Percentiles rank a stretch among this genome's conserved stretches.
Evolutionary conservation across 192 early-diverging fungal species (phyloP).

Genomic region (Funneliformis mosseae): DNA sequence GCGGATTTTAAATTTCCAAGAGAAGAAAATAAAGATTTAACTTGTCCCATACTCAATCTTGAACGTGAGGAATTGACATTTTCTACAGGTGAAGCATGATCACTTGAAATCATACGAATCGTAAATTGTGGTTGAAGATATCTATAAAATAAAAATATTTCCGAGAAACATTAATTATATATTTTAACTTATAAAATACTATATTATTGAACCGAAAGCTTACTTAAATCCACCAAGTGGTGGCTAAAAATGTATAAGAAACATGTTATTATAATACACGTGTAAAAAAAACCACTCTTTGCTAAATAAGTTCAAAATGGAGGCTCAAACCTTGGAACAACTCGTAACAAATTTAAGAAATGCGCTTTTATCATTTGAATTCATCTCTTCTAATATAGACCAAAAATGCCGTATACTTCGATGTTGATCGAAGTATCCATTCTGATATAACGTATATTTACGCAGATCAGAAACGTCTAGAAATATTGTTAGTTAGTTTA

Average conservation of each 20-base stretch:
- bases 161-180: no score
- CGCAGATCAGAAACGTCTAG: constrained; percentile 66
- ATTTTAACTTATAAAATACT: no score
- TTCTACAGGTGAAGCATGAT: not conserved
- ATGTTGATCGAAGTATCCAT: constrained; percentile 72
- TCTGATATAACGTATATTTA: constrained; percentile 63
- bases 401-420: constrained; percentile 70
- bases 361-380: constrained; percentile 59
- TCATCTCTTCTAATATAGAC: constrained; percentile 63
- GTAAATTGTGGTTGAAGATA: constrained; percentile 57
- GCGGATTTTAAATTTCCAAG: not conserved
- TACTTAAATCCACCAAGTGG: constrained; percentile 65
- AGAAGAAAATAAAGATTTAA: constrained; percentile 16
- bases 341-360: constrained; percentile 81
- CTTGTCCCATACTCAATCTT: not conserved
- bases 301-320: constrained; percentile 42
- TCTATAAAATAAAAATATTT: not conserved
- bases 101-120: constrained; percentile 48
- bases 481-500: constrained; percentile 36
- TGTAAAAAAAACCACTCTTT: not conserved
- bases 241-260: constrained; percentile 43
- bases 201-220: no score
- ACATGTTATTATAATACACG: not conserved
- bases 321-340: constrained; percentile 65
- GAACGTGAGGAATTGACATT: no score